A percentile compares a stretch with the other conserved stretches of the same genome.
phyloP scores from a whole-genome alignment of 495 filamentous ascomycete genomes.

The Alectoria sarmentosa region DNA sequence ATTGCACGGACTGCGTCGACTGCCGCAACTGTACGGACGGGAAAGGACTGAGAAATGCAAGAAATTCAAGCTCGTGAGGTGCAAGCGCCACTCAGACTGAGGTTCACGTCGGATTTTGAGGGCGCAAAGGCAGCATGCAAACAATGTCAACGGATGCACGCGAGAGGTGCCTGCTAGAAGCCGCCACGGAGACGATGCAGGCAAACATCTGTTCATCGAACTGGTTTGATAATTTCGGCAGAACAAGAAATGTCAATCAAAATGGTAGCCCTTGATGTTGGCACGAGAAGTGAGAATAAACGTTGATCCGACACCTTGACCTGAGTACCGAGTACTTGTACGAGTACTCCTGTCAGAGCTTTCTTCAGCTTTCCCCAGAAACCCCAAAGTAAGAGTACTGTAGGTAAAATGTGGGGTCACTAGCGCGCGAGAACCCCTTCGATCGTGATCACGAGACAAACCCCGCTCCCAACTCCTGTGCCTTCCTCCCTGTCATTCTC shows the following conservation, averaged over 20 bases:
- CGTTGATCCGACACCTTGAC: too few species aligned
- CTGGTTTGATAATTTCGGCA: background rate
- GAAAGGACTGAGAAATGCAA: background rate
- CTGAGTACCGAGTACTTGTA: too few species aligned
- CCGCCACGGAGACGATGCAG: background rate
- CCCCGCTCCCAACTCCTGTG: slow-evolving; percentile 10
- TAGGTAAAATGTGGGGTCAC: slow-evolving; percentile 18
- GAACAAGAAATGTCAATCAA: too few species aligned
- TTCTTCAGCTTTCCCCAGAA: slow-evolving; percentile 1
- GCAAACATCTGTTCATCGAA: background rate
- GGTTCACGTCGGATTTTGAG: background rate
- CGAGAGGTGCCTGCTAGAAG: background rate
- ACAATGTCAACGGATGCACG: background rate
- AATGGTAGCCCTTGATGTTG: too few species aligned
- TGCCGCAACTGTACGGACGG: slow-evolving; percentile 1
- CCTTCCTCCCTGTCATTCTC: slow-evolving; percentile 5
- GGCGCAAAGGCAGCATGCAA: background rate
- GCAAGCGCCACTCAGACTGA: background rate
- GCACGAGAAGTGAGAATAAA: too few species aligned
- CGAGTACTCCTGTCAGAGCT: too few species aligned
- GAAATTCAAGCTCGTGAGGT: background rate
- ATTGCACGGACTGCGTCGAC: background rate
- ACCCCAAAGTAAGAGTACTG: slow-evolving; percentile 5
- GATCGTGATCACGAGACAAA: slow-evolving; percentile 23
- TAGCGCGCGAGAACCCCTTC: slow-evolving; percentile 8